A percentile compares a stretch with the other conserved stretches of the same genome.
Conservation (phyloP, 192 early-diverging fungal genomes). For the Dimargaris xerosporica region DNA sequence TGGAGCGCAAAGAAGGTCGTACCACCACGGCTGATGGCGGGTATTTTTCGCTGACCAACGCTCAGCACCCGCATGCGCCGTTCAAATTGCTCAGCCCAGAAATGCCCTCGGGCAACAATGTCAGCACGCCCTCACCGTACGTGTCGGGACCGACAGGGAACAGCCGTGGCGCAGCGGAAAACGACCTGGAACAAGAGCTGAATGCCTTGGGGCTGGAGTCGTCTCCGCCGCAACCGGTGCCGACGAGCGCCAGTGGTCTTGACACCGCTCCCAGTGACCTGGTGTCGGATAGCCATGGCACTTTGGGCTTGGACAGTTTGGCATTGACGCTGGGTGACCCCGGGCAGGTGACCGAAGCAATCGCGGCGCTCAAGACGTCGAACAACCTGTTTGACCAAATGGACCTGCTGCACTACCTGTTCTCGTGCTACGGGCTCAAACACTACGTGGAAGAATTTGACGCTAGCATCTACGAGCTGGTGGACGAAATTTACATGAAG, state of each 20-base stretch:
- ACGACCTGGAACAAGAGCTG: not conserved
- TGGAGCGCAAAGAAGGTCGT: constrained; percentile 14
- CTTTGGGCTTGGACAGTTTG: not conserved
- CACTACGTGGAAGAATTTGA: constrained; percentile 34
- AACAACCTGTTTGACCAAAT: constrained; percentile 71
- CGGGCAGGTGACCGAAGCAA: constrained; percentile 37
- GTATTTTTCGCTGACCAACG: constrained; percentile 17
- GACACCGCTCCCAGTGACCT: not conserved
- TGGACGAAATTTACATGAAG: constrained; percentile 74
- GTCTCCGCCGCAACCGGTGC: constrained; percentile 14
- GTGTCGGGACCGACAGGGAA: too few relatives aligned
- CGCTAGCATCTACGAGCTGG: constrained; percentile 37
- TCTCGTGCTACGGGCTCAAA: constrained; percentile 46
- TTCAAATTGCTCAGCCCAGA: constrained; percentile 7
- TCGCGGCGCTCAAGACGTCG: constrained; percentile 36
- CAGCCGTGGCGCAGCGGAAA: not conserved
- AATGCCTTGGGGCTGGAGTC: constrained; percentile 4
- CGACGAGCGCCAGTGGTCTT: constrained; percentile 1
- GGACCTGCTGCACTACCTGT: constrained; percentile 63
- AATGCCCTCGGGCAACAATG: not conserved
- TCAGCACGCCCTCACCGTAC: too few relatives aligned
- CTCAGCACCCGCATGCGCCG: not conserved
- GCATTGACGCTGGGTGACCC: constrained; percentile 49
- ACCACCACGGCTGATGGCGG: constrained; percentile 18
- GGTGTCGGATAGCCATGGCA: not conserved